Percentiles rank a stretch among this genome's conserved stretches.
Evolutionary conservation across 2,329 filamentous ascomycete genomes (phyloP).

Genomic region (Raffaelea albimanens): DNA sequence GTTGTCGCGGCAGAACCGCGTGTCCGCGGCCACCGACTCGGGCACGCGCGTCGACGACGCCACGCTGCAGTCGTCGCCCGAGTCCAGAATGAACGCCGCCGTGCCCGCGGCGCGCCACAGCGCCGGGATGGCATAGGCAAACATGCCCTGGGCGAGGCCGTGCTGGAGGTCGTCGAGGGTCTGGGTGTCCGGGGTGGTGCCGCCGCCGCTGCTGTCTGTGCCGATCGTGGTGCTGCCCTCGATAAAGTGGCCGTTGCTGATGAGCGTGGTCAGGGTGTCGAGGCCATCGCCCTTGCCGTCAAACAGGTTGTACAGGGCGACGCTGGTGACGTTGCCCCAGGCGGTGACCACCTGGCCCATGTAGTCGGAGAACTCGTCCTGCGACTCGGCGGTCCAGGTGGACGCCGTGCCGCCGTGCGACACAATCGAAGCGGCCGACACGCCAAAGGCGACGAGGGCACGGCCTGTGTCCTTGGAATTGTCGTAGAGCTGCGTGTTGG

Average conservation of each 20-base stretch:
- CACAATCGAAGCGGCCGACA: background rate
- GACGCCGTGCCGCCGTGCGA: background rate
- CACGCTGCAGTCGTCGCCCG: constrained; percentile 18
- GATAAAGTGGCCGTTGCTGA: constrained; percentile 21
- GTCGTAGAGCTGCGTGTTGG: background rate
- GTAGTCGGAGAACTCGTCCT: constrained; percentile 19
- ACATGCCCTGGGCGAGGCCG: constrained; percentile 18
- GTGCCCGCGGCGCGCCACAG: constrained; percentile 19
- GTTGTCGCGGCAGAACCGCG: constrained; percentile 17
- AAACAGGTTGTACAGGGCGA: constrained; percentile 15
- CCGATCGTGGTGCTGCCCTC: constrained; percentile 8
- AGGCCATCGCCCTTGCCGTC: constrained; percentile 16
- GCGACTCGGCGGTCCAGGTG: constrained; percentile 19
- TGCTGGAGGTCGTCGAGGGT: background rate
- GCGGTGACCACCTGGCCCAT: constrained; percentile 17
- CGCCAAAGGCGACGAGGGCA: background rate
- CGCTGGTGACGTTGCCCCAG: constrained; percentile 15
- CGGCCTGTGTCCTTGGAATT: background rate
- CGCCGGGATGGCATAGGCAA: constrained; percentile 21
- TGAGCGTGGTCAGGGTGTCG: constrained; percentile 14
- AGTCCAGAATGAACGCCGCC: constrained; percentile 23
- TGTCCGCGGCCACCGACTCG: constrained; percentile 14
- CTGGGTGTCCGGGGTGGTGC: background rate
- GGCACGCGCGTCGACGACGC: constrained; percentile 8
- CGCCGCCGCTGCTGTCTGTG: background rate